Evolutionary conservation across 2,329 filamentous ascomycete genomes (phyloP).

Genomic region (Talaromyces piceae): DNA sequence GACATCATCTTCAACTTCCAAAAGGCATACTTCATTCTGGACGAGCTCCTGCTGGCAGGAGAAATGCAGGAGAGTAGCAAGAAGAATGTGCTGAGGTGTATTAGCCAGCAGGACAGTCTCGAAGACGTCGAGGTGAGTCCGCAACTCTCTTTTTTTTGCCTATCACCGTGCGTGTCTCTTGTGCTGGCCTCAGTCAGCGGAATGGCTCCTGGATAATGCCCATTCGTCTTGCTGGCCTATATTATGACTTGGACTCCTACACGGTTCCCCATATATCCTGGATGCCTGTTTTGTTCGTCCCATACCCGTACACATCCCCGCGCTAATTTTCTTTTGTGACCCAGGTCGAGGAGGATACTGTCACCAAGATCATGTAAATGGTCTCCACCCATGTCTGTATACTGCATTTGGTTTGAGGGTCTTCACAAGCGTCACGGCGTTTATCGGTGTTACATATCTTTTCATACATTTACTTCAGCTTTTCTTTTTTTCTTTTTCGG

Average conservation of each 20-base stretch:
- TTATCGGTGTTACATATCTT: slow-evolving; percentile 21
- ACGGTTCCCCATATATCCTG: neutral
- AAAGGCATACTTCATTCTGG: slow-evolving; percentile 98
- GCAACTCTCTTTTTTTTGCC: neutral
- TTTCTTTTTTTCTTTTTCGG: slow-evolving; percentile 3
- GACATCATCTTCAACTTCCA: slow-evolving; percentile 99
- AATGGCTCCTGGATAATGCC: too few relatives aligned
- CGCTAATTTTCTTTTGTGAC: slow-evolving; percentile 35
- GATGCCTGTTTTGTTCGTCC: too few relatives aligned
- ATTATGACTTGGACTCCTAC: neutral
- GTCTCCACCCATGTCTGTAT: neutral
- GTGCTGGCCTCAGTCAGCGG: neutral
- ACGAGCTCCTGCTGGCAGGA: slow-evolving; percentile 88
- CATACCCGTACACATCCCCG: neutral
- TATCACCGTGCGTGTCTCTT: neutral
- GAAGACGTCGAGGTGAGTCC: slow-evolving; percentile 98
- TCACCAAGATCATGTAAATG: slow-evolving; percentile 78
- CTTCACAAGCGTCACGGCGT: slow-evolving; percentile 12
- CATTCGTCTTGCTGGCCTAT: neutral
- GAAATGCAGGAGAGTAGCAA: slow-evolving; percentile 99
- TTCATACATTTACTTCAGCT: slow-evolving; percentile 2
- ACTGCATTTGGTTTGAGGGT: slow-evolving; percentile 4
- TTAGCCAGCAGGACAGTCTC: slow-evolving; percentile 92
- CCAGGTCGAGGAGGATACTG: slow-evolving; percentile 77
- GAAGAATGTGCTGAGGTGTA: slow-evolving; percentile 95